A percentile compares a stretch with the other conserved stretches of the same genome.
Conservation (phyloP, 2,329 filamentous ascomycete species). For the Penicillium sp. region DNA sequence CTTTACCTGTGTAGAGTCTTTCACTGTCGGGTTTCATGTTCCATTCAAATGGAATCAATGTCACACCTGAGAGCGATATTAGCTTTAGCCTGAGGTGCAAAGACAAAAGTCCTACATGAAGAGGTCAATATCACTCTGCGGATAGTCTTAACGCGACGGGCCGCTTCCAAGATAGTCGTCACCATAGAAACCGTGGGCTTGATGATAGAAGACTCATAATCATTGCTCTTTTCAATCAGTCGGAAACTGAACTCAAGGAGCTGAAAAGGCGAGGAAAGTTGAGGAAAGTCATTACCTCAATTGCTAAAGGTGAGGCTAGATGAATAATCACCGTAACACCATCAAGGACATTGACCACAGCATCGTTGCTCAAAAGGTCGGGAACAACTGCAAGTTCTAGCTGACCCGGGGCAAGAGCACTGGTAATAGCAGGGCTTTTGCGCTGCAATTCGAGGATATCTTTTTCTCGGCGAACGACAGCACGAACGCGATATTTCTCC, state of each 20-base stretch:
- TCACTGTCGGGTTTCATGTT: constrained; percentile 14
- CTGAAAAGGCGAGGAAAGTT: neutral
- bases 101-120: neutral
- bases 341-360: neutral
- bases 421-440: neutral
- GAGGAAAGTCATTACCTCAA: neutral
- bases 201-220: neutral
- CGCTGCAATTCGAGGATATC: neutral
- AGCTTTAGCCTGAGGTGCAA: neutral
- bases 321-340: neutral
- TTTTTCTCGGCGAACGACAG: neutral
- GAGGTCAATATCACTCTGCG: neutral
- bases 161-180: constrained; percentile 5
- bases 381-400: neutral
- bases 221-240: neutral
- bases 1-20: constrained; percentile 7
- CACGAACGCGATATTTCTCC: neutral
- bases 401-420: neutral
- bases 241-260: neutral
- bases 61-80: constrained; percentile 10
- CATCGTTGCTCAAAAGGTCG: neutral
- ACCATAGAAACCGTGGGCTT: constrained; percentile 5
- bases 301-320: neutral
- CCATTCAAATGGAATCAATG: constrained; percentile 23
- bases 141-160: neutral